phyloP scores from a whole-genome alignment of 495 filamentous ascomycete species.

The Melanomma pulvis-pyrius region DNA sequence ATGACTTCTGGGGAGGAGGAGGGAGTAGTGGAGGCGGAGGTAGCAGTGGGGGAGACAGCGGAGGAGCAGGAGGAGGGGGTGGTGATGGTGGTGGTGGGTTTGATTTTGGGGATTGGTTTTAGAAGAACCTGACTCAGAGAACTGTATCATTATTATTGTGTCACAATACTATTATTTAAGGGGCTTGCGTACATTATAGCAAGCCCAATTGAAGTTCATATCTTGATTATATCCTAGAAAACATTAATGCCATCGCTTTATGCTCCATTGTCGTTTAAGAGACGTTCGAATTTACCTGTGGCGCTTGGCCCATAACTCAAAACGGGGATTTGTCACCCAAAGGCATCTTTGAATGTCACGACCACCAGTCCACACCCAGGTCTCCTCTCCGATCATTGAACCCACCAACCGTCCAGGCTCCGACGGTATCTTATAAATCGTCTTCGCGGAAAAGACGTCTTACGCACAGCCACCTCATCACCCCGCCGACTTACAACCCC shows the following conservation, averaged over 20 bases:
- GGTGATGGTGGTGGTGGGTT: constrained; percentile 39
- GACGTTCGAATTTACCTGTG: background rate
- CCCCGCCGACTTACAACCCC: too few relatives aligned
- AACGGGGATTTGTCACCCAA: background rate
- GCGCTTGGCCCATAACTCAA: background rate
- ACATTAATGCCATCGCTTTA: background rate
- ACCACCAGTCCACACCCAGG: background rate
- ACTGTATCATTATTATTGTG: constrained; percentile 17
- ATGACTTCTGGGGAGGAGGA: constrained; percentile 37
- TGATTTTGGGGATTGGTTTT: background rate
- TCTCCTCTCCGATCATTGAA: background rate
- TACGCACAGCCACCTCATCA: too few relatives aligned
- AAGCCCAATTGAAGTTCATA: background rate
- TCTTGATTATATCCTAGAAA: too few relatives aligned
- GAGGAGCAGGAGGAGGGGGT: constrained; percentile 44
- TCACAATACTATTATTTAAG: background rate
- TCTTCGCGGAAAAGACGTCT: too few relatives aligned
- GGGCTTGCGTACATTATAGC: background rate
- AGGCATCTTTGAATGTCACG: background rate
- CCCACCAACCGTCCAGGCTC: too few relatives aligned
- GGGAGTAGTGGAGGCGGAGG: constrained; percentile 28
- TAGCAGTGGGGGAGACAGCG: constrained; percentile 43
- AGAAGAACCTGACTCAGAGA: background rate
- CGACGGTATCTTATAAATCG: too few relatives aligned
- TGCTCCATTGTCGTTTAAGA: too few relatives aligned